Evolutionary conservation across 2,329 filamentous ascomycete genomes (phyloP), one percentile per base, ranked within the genome.

Genomic region (Fusarium equiseti): DNA sequence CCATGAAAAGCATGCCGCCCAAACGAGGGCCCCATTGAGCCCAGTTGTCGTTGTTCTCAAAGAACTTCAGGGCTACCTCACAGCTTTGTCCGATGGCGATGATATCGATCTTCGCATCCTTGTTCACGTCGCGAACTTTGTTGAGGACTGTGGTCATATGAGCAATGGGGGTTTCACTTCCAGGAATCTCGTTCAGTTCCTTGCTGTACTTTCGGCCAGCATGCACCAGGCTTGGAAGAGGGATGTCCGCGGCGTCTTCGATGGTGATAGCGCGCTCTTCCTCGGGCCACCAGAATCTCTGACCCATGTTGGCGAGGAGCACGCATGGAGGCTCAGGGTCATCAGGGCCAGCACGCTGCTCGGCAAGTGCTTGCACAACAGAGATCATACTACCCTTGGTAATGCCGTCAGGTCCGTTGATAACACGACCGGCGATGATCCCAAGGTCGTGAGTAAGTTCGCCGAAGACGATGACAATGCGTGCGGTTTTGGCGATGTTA

Each of bases 281-380:
- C 54, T 87, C 85, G 43, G 92, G 88, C 78, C 92, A 93, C 90
- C 93, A 98, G 74, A 90, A 83, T 20, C 92, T 82, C 80, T 97
- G 90, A 7, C 93, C 93, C 6, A 89, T 84, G 77, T 97, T 98
- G 48, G 93, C 88, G 27, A 97, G 82, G 29, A 98, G 81, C 59
- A 98, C 81, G 5, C 87, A 91, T 0, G 86, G 89, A 3, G 81
- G 69, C 4, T 77, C 71, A 0, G 75, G 29, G 22, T 83, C 81
- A 0, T 72, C 50, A 0, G 78, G 68, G 16, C 79, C 81, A 35
- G 79, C 79, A 26, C 49, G 66, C 59, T 84, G 79, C 18, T 73
- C 56, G 44, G 76, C 76, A 7, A 90, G 79, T 15, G 78, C 81
- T 38, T 83, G 78, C 26, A 91, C 86, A 60, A 95, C 83, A 13